Evolutionary conservation across 2,329 filamentous ascomycete species (phyloP).

Genomic region (Colletotrichum trifolii): DNA sequence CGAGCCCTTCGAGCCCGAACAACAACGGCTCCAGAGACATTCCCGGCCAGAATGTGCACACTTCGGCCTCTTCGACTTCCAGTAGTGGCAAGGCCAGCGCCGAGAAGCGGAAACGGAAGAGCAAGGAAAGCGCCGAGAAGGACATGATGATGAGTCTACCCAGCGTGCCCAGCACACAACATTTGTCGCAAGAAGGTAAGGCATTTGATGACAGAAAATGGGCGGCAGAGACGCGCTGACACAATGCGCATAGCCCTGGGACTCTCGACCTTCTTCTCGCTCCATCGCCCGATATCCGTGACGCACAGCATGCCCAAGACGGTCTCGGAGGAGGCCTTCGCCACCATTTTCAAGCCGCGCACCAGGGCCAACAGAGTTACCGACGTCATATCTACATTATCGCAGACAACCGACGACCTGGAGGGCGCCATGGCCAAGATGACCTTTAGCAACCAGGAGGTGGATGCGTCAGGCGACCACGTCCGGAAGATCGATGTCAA

Average conservation of each 20-base stretch:
- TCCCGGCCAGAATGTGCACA: constrained; percentile 59
- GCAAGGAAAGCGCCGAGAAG: constrained; percentile 59
- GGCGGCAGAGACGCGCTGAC: constrained; percentile 5
- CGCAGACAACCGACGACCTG: constrained; percentile 67
- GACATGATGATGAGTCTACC: constrained; percentile 70
- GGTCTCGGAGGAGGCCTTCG: constrained; percentile 80
- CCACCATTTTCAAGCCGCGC: constrained; percentile 79
- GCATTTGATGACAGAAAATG: constrained; percentile 10
- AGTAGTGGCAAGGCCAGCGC: constrained; percentile 55
- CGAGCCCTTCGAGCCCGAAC: constrained; percentile 71
- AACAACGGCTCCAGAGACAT: constrained; percentile 65
- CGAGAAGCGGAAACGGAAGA: constrained; percentile 70
- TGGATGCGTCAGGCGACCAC: constrained; percentile 57
- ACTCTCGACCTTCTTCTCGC: constrained; percentile 93
- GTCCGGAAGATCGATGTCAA: constrained; percentile 63
- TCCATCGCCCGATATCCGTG: constrained; percentile 93
- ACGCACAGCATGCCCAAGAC: constrained; percentile 81
- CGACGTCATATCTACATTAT: constrained; percentile 76
- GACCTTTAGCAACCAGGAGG: constrained; percentile 56
- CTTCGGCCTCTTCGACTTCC: constrained; percentile 55
- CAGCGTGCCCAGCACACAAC: constrained; percentile 79
- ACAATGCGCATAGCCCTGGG: constrained; percentile 73
- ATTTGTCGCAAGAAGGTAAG: constrained; percentile 75
- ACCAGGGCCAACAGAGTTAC: constrained; percentile 62
- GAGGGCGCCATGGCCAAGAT: constrained; percentile 68